Base-by-base conservation (phyloP, 345 rosid genomes). In the Gossypium sturtianum region DNA sequence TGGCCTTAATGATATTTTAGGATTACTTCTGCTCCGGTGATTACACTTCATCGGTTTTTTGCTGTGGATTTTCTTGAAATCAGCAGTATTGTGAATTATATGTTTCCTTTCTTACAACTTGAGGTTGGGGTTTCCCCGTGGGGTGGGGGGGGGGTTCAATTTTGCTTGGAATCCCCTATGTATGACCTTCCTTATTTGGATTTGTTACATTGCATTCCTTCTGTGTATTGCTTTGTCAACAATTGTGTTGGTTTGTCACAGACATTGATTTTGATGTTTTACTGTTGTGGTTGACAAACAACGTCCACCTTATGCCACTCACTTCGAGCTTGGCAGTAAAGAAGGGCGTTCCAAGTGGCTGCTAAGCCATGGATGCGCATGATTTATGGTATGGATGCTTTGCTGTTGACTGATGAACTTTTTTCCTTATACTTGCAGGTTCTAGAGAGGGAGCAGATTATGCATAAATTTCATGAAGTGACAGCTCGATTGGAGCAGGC, bases 371-470 rank as follows among this genome's bases (percentile, higher is more conserved):
- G 41, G 41, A 34, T 34, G 41, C 41, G 41, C 66, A 56, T 34
- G n/a, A 16, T 34, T 64, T 58, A 43, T 56, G 49, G 53, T 56
- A n/a, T 57, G 52, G n/a, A 12, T 41, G 12, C n/a, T 23, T 72
- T 43, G 52, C 51, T 20, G 9, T 48, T 45, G 34, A 48, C 19
- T 67, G 57, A 70, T 69, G 25, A 72, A 72, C 54, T 41, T 13
- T 58, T 58, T 72, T 72, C 60, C 12, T 41, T 45, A 43, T 43
- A n/a, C 44, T 58, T 45, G 47, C 86, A 95, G 98, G 98, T 87
- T 53, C 82, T 95, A 58, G 92, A 95, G 84, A 92, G 91, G 86
- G 97, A 89, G 49, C 85, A 86, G 67, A 84, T 91, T 77, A 87
- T 90, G 85, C 76, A 77, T 74, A 89, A 83, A 72, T 89, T 86